Evolutionary conservation across 495 filamentous ascomycete species (phyloP).

Genomic region (Penicillium waksmanii): DNA sequence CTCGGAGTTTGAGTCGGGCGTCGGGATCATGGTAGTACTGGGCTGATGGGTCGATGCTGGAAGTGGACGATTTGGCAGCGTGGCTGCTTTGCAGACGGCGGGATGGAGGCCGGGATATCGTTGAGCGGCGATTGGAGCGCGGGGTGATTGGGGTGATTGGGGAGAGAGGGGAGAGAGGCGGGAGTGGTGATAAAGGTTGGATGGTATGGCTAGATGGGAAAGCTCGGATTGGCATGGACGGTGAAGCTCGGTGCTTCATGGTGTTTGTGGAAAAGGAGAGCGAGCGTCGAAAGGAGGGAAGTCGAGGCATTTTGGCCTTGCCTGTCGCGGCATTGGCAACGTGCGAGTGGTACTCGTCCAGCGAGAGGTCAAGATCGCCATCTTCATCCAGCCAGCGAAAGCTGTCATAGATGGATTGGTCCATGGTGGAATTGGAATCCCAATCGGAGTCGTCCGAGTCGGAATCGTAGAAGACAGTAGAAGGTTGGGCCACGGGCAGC

Average conservation of each 20-base stretch:
- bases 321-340: constrained; percentile 36
- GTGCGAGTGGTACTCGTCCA: constrained; percentile 57
- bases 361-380: constrained; percentile 70
- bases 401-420: constrained; percentile 63
- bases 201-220: constrained; percentile 20
- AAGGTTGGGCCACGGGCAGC: constrained; percentile 26
- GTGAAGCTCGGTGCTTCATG: constrained; percentile 17
- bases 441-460: constrained; percentile 23
- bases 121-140: constrained; percentile 40
- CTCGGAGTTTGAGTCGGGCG: constrained; percentile 80
- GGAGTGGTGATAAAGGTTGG: constrained; percentile 10
- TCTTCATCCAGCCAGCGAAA: constrained; percentile 84
- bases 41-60: constrained; percentile 71
- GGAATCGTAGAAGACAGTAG: constrained; percentile 36
- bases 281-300: constrained; percentile 52
- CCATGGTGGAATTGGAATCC: constrained; percentile 45
- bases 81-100: constrained; percentile 31
- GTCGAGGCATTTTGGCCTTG: constrained; percentile 26
- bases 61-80: constrained; percentile 45
- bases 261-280: constrained; percentile 41
- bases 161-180: constrained; percentile 21
- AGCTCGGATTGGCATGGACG: constrained; percentile 26
- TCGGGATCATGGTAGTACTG: constrained; percentile 91
- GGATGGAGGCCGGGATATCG: constrained; percentile 39
- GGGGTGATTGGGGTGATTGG: constrained; percentile 19